Base-by-base conservation (phyloP, 116 monocot genomes). In the Papilionanthe hybrid region DNA sequence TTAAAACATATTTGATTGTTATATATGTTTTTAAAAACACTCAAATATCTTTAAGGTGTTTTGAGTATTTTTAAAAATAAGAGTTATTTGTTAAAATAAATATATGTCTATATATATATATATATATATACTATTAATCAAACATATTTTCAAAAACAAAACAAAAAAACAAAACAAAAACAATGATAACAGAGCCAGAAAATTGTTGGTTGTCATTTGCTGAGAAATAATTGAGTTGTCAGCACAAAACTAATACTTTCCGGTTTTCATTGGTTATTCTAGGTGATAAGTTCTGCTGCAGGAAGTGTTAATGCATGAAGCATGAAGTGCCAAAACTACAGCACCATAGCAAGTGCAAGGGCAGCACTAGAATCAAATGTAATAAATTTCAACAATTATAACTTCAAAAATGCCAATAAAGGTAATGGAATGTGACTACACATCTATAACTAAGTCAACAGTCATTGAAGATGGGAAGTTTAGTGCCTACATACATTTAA, bases 401-500 rank as follows among this genome's bases (percentile, higher is more conserved):
- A 69, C 32, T 69, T 23, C 1, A 22, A 6, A 17, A 69, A 29
- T 17, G 15, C 5, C 69, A 13, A 15, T 69, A 69, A 69, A 37
- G 37, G 9, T 4, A 25, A 23, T 63, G 63, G 63, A 9, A 69
- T 30, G 5, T 9, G 32, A 5, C 32, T 17, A 53, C 53, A 17
- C 4, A 17, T 53, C 32, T 4, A 37, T 37, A 37, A 71, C 3
- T 71, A 71, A 15, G 71, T 7, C 27, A 32, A 37, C 17, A 71
- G 18, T 71, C 37, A 71, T 71, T 29, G 71, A 37, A 73, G n/a
- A 44, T n/a, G 22, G 19, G 12, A 2, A 44, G 20, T n/a, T 73
- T 5, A 37, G 4, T 78, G 23, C 42, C 55, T 48, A 75, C 94
- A 58, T 91, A 98, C 94, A 94, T 85, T 98, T 98, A 63, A 94